A percentile compares a stretch with the other conserved stretches of the same genome.
Conservation (phyloP, 148 eudicot species). For the Dianthus caryophyllus region DNA sequence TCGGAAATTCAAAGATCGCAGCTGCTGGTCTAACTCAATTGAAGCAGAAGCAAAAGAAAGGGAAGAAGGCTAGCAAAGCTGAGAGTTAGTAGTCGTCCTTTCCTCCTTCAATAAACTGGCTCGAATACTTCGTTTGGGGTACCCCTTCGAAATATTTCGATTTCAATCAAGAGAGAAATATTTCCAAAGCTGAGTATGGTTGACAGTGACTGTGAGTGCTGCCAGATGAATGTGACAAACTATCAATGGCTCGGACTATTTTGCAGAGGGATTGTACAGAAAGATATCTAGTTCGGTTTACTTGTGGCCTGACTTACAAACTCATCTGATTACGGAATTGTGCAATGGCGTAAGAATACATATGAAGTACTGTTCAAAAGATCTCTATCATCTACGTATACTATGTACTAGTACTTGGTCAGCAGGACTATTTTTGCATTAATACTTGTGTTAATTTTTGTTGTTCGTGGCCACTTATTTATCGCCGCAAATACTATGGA, state of each 20-base stretch:
- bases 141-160: neutral
- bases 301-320: neutral
- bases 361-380: too few species aligned
- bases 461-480: too few species aligned
- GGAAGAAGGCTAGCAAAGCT: slow-evolving; percentile 61
- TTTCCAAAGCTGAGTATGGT: neutral
- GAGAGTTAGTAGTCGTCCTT: slow-evolving; percentile 4
- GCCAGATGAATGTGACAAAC: neutral
- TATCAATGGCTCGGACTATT: neutral
- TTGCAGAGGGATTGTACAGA: neutral
- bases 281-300: neutral
- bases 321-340: neutral
- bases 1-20: slow-evolving; percentile 79
- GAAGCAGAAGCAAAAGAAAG: slow-evolving; percentile 95
- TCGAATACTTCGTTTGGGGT: neutral
- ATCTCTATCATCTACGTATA: too few species aligned
- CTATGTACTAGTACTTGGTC: too few species aligned
- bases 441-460: too few species aligned
- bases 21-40: slow-evolving; percentile 82
- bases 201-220: neutral
- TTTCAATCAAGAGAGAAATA: neutral
- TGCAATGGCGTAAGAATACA: too few species aligned
- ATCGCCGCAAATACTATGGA: too few species aligned
- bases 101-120: neutral
- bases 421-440: too few species aligned